These are phyloP conservation scores for Tylopilus cervinicoccineus DNA, from an alignment of 768 basidiomycete species.

Conservation along the genomic window DNA sequence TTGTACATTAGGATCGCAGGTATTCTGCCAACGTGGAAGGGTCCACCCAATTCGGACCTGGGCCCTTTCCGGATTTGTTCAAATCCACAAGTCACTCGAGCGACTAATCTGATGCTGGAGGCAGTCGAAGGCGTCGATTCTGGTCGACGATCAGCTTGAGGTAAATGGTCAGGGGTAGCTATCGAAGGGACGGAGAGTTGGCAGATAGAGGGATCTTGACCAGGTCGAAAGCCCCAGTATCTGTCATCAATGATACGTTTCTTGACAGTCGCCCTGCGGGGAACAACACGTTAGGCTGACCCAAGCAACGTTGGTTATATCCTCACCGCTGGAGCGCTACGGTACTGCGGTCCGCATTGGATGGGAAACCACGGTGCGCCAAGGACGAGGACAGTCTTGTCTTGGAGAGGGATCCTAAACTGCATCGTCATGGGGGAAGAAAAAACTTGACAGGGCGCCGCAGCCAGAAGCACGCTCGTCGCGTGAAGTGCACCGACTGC, in stretches of 20 bases:
- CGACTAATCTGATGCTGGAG: too few relatives aligned
- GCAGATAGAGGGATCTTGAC: neutral
- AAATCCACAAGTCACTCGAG: too few relatives aligned
- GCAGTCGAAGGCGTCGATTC: too few relatives aligned
- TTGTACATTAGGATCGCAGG: constrained; percentile 1
- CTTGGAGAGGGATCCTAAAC: constrained; percentile 15
- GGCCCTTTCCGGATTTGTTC: too few relatives aligned
- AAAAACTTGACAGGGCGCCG: constrained; percentile 21
- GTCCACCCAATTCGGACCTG: too few relatives aligned
- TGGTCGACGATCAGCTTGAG: too few relatives aligned
- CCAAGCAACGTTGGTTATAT: neutral
- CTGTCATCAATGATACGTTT: neutral
- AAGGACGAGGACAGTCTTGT: constrained; percentile 20
- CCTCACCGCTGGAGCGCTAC: constrained; percentile 1
- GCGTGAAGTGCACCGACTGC: constrained; percentile 23
- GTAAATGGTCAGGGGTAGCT: too few relatives aligned
- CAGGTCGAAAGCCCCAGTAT: neutral
- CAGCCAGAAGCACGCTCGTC: constrained; percentile 22
- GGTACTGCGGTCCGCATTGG: constrained; percentile 6
- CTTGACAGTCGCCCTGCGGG: neutral
- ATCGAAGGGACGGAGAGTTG: neutral
- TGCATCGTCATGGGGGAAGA: constrained; percentile 21
- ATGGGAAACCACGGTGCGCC: constrained; percentile 14
- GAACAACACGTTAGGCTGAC: neutral
- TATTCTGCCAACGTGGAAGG: neutral